These are phyloP conservation scores for Solanum aculeatissimum DNA, from an alignment of 305 asterid genomes.

Conservation along the genomic window DNA sequence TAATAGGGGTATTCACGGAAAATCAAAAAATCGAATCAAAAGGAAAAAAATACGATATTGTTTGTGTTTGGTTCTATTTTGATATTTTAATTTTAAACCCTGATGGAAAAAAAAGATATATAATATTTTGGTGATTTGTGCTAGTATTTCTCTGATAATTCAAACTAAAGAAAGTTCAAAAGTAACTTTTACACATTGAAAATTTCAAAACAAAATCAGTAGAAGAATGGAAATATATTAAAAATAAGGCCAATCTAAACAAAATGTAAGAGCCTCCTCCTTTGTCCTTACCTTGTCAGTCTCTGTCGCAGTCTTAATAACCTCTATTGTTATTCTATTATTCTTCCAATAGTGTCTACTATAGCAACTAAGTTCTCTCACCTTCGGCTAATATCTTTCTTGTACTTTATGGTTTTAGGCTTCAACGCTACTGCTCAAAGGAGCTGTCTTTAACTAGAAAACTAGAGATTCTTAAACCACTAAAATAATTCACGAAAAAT, in stretches of 20 bases:
- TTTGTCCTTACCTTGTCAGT: not conserved
- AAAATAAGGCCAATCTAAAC: not conserved
- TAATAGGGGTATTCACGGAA: not conserved
- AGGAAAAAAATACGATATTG: not conserved
- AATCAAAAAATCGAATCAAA: not conserved
- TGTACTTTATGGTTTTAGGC: not conserved
- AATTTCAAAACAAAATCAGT: not conserved
- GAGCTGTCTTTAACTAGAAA: not conserved
- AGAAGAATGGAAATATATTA: not conserved
- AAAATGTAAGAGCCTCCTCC: not conserved
- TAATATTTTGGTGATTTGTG: not conserved
- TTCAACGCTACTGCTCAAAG: not conserved
- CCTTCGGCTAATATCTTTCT: not conserved
- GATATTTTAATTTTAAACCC: not conserved
- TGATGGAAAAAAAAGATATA: not conserved
- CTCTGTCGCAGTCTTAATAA: not conserved
- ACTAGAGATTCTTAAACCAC: not conserved
- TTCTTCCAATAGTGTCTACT: not conserved
- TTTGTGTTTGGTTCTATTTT: not conserved
- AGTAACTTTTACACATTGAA: not conserved
- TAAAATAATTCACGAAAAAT: not conserved
- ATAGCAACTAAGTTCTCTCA: not conserved
- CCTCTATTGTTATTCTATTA: not conserved
- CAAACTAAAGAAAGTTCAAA: not conserved
- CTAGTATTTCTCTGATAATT: not conserved